Conservation (phyloP, 768 basidiomycete genomes). For the Chalciporus chontae region DNA sequence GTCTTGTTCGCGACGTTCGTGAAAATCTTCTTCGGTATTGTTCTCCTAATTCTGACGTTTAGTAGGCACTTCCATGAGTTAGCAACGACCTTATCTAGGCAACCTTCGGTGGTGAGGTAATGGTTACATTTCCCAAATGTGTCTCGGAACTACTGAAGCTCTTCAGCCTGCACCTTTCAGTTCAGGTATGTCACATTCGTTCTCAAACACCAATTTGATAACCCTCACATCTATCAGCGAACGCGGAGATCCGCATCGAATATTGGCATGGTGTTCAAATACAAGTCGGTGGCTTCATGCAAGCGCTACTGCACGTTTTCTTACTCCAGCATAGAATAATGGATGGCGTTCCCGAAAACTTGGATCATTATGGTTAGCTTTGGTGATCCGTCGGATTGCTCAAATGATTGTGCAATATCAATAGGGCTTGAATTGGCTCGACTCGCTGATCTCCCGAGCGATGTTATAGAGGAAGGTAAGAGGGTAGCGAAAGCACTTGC, state of each 20-base stretch:
- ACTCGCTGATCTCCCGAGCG: slow-evolving; percentile 77
- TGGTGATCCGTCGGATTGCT: not conserved
- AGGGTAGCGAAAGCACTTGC: slow-evolving; percentile 58
- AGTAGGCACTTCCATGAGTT: slow-evolving; percentile 81
- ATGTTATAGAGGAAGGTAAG: slow-evolving; percentile 62
- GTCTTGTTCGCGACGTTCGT: slow-evolving; percentile 88
- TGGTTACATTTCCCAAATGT: slow-evolving; percentile 17
- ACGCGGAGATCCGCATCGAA: slow-evolving; percentile 49
- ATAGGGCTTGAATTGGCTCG: slow-evolving; percentile 86
- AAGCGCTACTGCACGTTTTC: not conserved
- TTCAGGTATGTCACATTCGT: slow-evolving; percentile 50
- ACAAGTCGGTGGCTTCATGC: slow-evolving; percentile 48
- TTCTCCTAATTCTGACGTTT: not conserved
- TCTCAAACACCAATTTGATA: not conserved
- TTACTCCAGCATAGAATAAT: slow-evolving; percentile 49
- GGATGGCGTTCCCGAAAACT: slow-evolving; percentile 62
- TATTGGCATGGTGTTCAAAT: slow-evolving; percentile 72
- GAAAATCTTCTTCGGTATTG: not conserved
- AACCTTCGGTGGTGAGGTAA: slow-evolving; percentile 81
- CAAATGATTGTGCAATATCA: not conserved
- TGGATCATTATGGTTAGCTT: slow-evolving; percentile 67
- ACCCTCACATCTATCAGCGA: slow-evolving; percentile 37
- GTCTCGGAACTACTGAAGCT: not conserved
- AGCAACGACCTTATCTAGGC: slow-evolving; percentile 65
- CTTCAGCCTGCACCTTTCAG: slow-evolving; percentile 74